These are phyloP conservation scores for Yamadazyma diddensiae DNA, from an alignment of 1,139 yeast genomes.

Conservation along the genomic window DNA sequence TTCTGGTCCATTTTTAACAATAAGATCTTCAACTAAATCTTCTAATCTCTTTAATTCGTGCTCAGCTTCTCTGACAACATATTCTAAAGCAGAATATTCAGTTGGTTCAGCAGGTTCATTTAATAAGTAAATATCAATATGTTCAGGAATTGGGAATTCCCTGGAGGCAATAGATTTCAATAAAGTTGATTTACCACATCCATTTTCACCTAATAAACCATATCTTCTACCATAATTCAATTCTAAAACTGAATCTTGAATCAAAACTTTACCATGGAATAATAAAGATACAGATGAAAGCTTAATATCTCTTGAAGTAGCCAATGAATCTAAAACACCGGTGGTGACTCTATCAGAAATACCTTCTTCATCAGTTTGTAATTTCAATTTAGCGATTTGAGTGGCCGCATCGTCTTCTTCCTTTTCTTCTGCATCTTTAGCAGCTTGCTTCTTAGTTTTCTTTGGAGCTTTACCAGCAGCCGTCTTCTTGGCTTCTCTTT, in stretches of 20 bases:
- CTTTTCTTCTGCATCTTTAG: conserved; percentile 57
- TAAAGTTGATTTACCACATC: conserved; percentile 98
- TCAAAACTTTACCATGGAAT: conserved; percentile 95
- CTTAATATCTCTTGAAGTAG: conserved; percentile 92
- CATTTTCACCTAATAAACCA: conserved; percentile 96
- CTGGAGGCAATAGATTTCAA: conserved; percentile 91
- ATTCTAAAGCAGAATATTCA: conserved; percentile 88
- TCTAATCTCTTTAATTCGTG: conserved; percentile 87
- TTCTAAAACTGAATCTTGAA: conserved; percentile 89
- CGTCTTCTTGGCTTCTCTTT: conserved; percentile 61
- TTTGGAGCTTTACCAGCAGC: conserved; percentile 74
- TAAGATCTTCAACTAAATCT: conserved; percentile 84
- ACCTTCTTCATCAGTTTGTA: conserved; percentile 92
- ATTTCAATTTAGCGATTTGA: conserved; percentile 79
- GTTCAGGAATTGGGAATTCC: conserved; percentile 93
- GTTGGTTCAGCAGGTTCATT: conserved; percentile 98
- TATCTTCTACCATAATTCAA: conserved; percentile 96
- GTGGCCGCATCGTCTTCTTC: conserved; percentile 65
- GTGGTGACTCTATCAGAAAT: conserved; percentile 96
- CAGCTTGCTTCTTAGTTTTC: conserved; percentile 54
- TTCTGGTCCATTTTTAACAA: conserved; percentile 93
- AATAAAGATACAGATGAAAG: conserved; percentile 83
- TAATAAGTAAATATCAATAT: conserved; percentile 84
- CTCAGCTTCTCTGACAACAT: conserved; percentile 97
- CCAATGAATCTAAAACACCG: conserved; percentile 89